Base-by-base conservation (phyloP, 345 rosid species). In the Hypericum androsaemum region DNA sequence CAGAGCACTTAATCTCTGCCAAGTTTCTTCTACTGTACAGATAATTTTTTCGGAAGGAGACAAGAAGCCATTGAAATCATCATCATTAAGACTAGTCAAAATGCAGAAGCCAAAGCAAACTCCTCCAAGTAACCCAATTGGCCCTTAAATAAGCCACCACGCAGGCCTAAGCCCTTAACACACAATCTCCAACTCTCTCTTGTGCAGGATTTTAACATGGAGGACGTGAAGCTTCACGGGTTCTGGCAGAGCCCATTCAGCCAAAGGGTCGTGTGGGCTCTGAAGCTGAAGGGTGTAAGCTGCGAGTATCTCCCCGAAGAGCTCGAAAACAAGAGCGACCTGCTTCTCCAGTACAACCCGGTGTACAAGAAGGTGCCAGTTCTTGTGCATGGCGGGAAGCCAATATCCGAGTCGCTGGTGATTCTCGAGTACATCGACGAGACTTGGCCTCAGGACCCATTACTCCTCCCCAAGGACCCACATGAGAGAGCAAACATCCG, bases 371-470 rank as follows among this genome's bases (percentile, higher is more conserved):
- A 64, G 48, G 50, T 75, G 37, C 80, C 77, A 2, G 67, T 75
- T 11, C 71, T 75, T 0, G 54, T 71, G 36, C 80, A 75, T 53
- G 57, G 50, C 0, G 59, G 41, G 28, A 68, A 71, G 12, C 66
- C 76, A 11, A 54, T 71, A 12, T 52, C 61, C 4, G 80, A 75
- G 43, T 65, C 76, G 14, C 28, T 58, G 45, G 12, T 72, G 39
- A 72, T 72, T 0, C 38, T 72, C 14, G 65, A 63, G 47, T 72
- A 69, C 16, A 55, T 72, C 6, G 75, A 76, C 6, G 75, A 76
- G 17, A 53, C 22, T 0, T 69, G 77, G 80, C 68, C 68, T 0
- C 58, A 65, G 0, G 16, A 22, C 28, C 69, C 70, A 5, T 1
- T 4, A 22, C 37, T 72, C 53, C 39, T 75, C 47, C 70, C 77